These are phyloP conservation scores for Naganishia friedmannii DNA, from an alignment of 768 basidiomycete genomes.

Conservation along the genomic window DNA sequence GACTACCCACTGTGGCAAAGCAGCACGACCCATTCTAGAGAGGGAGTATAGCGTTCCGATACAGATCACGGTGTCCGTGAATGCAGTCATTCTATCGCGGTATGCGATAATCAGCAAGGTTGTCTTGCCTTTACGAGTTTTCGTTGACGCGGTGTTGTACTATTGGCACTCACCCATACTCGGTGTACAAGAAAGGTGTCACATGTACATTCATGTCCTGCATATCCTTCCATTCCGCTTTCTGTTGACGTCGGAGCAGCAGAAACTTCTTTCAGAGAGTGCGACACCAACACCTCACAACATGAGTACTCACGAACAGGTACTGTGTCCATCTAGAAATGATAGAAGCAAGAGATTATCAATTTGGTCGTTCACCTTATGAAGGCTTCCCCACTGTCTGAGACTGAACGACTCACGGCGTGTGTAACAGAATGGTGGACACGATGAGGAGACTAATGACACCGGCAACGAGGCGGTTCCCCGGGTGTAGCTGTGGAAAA, in stretches of 20 bases:
- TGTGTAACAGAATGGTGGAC: neutral
- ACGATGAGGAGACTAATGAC: neutral
- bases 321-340: conserved; percentile 16
- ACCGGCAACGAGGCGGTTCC: neutral
- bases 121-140: neutral
- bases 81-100: conserved; percentile 6
- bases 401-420: neutral
- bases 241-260: neutral
- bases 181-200: conserved; percentile 13
- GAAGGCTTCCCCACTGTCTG: neutral
- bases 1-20: conserved; percentile 8
- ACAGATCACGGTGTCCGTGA: conserved; percentile 13
- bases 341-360: too few relatives aligned
- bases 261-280: neutral
- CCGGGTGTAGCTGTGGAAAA: neutral
- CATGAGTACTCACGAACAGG: neutral
- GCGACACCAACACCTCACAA: neutral
- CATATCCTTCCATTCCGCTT: conserved; percentile 10
- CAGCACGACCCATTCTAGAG: conserved; percentile 1
- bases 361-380: too few relatives aligned
- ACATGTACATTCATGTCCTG: neutral
- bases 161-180: neutral
- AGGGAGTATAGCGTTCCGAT: neutral
- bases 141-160: neutral
- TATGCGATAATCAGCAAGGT: too few relatives aligned